Percentiles rank a stretch among this genome's conserved stretches.
phyloP scores from a whole-genome alignment of 106 monocot species.

The Triglochin maritima region DNA sequence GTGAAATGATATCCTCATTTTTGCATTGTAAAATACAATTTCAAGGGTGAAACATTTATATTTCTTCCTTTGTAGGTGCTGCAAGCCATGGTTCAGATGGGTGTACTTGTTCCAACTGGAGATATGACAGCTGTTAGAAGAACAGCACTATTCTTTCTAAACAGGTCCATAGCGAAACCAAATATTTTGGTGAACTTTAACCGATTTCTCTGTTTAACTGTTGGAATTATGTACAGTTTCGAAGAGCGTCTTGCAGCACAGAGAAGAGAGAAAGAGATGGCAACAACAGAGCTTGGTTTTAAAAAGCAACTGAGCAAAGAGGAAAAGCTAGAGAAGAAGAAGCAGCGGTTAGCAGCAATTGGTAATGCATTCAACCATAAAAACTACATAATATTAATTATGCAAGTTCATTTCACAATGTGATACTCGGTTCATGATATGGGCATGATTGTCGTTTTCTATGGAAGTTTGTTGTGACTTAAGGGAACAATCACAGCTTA shows the following conservation, averaged over 20 bases:
- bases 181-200: too few relatives aligned
- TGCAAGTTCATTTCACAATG: not conserved
- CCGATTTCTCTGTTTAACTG: too few relatives aligned
- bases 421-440: not conserved
- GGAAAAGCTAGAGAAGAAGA: slow-evolving; percentile 88
- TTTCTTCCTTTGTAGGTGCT: slow-evolving; percentile 42
- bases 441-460: not conserved
- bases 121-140: slow-evolving; percentile 99
- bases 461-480: too few relatives aligned
- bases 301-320: slow-evolving; percentile 79
- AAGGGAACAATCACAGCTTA: too few relatives aligned
- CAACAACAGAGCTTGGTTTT: slow-evolving; percentile 76
- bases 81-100: slow-evolving; percentile 98
- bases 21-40: too few relatives aligned
- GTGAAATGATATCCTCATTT: too few relatives aligned
- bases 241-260: slow-evolving; percentile 93
- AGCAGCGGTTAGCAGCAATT: slow-evolving; percentile 92
- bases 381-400: not conserved
- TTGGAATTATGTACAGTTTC: slow-evolving; percentile 40
- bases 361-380: slow-evolving; percentile 32
- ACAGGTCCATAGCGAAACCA: slow-evolving; percentile 23
- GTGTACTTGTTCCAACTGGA: slow-evolving; percentile 97
- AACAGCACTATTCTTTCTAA: slow-evolving; percentile 87
- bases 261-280: slow-evolving; percentile 86
- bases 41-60: too few relatives aligned